Evolutionary conservation across 1,284 basidiomycete genomes (phyloP), one percentile per base, ranked within the genome.

Genomic region (Coniferiporia sulphurascens): DNA sequence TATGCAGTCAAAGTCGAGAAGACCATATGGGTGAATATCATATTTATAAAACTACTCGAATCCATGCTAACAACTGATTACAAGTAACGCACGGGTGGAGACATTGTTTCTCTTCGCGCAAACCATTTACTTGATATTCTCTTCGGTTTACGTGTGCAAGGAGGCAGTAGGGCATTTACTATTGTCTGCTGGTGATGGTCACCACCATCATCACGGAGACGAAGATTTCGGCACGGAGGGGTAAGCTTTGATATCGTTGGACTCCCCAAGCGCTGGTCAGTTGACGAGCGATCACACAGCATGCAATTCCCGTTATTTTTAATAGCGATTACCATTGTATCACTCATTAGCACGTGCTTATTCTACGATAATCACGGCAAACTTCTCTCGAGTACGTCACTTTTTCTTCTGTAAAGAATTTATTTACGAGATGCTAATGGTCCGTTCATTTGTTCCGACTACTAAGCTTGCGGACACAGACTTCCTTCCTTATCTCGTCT

Each of bases 71-170:
- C n/a, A 17, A 10, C n/a, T 49, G 43, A 19, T 17, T 3, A 19
- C 32, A 65, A 94, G 94, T 45, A 83, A 83, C 55, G 82, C 84
- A 5, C 84, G 94, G 2, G 70, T 91, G 50, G 84, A 88, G 63
- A 89, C 92, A 0, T 81, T 95, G 1, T 72, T 90, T 5, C 84
- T 93, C 66, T 98, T 98, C 68, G 84, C 91, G 0, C 93, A 97
- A 70, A 84, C 86, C 13, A 86, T 96, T 19, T 97, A 95, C 73
- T 78, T 98, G 58, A 84, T 95, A 70, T 97, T 98, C 69, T 83
- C 92, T 0, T 87, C 91, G 0, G 86, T 96, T 6, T 98, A 97
- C 72, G 89, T 96, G 22, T 93, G 91, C 68, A 98, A 97, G 69
- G 95, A 98, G 76, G 89, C 91, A 0, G 77, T 97, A 2, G 93